A percentile compares a stretch with the other conserved stretches of the same genome.
phyloP scores from a whole-genome alignment of 2,329 filamentous ascomycete species.

The Scytalidium sp. region DNA sequence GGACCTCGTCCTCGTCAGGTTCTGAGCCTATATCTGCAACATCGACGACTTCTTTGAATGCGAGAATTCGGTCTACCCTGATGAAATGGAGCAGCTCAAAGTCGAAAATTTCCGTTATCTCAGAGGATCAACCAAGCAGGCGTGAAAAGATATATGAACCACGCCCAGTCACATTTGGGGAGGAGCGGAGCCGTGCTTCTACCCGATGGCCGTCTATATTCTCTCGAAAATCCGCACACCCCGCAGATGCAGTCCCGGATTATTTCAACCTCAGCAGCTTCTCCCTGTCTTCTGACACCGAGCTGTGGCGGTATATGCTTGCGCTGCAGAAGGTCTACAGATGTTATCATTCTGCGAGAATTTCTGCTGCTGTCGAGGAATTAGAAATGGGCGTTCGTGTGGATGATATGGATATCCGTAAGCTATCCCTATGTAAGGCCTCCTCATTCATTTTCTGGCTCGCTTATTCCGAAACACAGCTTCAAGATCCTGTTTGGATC shows the following conservation, averaged over 20 bases:
- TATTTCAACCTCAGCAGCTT: not conserved
- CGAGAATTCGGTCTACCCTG: not conserved
- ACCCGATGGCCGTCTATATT: not conserved
- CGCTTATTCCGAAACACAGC: constrained; percentile 11
- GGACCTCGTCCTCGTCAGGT: not conserved
- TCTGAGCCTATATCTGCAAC: not conserved
- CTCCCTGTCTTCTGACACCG: constrained; percentile 10
- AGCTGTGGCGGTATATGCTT: constrained; percentile 27
- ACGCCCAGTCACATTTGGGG: not conserved
- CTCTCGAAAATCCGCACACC: not conserved
- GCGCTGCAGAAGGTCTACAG: constrained; percentile 24
- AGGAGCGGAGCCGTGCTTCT: not conserved
- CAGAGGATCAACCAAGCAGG: not conserved
- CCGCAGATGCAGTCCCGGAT: not conserved
- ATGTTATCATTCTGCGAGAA: constrained; percentile 27
- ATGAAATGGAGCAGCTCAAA: no score
- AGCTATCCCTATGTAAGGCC: constrained; percentile 6
- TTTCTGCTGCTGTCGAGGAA: constrained; percentile 27
- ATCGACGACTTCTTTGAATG: not conserved
- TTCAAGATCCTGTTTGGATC: constrained; percentile 25
- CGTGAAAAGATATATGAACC: not conserved
- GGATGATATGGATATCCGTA: constrained; percentile 22
- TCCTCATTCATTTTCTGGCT: not conserved
- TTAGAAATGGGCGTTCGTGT: constrained; percentile 19
- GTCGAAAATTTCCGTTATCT: not conserved